phyloP scores from a whole-genome alignment of 176 grass and related monocot species.

The Phyllostachys edulis region DNA sequence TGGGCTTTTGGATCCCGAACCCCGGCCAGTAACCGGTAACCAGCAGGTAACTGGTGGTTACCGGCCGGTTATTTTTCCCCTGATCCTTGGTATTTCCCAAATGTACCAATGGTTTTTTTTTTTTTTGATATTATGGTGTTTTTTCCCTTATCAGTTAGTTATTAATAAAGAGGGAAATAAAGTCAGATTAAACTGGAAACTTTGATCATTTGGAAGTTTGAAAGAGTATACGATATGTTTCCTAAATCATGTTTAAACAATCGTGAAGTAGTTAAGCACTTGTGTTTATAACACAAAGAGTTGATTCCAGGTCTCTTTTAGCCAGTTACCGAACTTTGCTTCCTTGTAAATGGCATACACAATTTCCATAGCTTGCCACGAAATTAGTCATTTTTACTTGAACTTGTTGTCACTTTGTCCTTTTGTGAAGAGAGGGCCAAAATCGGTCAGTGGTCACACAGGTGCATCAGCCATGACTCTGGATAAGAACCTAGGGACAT shows the following conservation, averaged over 20 bases:
- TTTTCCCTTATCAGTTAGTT: background rate
- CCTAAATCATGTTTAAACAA: background rate
- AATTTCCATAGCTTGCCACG: background rate
- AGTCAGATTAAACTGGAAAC: background rate
- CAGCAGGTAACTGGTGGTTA: no score
- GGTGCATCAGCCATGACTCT: background rate
- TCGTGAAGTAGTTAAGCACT: background rate
- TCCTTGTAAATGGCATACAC: background rate
- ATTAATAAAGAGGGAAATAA: background rate
- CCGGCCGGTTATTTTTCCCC: no score
- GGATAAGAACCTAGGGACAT: background rate
- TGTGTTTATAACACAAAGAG: background rate
- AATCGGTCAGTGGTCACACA: background rate
- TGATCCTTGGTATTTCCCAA: background rate
- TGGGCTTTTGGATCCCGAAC: no score
- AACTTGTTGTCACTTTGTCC: background rate
- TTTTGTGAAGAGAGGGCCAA: background rate
- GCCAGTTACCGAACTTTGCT: background rate
- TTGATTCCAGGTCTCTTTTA: background rate
- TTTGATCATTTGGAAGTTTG: slow-evolving; percentile 15
- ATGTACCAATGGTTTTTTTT: background rate
- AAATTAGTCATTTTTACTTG: background rate
- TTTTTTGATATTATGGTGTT: background rate
- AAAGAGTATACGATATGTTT: background rate
- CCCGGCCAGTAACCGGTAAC: no score